Conservation (phyloP, 2,329 filamentous ascomycete species). For the Talaromyces sp. region DNA sequence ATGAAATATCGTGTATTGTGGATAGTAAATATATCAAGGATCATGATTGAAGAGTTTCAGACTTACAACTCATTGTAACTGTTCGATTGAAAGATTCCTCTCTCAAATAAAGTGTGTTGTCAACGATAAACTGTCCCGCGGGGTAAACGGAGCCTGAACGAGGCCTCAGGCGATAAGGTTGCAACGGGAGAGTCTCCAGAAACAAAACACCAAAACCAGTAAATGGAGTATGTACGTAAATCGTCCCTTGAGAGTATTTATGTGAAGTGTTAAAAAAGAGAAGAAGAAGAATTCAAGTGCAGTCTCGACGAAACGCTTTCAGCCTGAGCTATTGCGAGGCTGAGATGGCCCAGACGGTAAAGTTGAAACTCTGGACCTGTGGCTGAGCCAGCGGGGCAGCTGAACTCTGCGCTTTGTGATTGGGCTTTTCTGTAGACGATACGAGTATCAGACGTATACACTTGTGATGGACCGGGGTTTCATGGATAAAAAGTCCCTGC, state of each 20-base stretch:
- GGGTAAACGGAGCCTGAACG: background rate
- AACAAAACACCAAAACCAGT: background rate
- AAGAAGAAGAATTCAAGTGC: background rate
- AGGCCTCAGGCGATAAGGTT: background rate
- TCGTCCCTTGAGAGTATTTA: background rate
- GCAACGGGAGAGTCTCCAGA: background rate
- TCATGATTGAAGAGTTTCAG: background rate
- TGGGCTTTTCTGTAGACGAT: background rate
- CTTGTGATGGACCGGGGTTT: background rate
- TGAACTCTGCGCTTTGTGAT: background rate
- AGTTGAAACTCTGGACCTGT: slow-evolving; percentile 5
- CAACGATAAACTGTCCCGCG: background rate
- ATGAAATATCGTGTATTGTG: background rate
- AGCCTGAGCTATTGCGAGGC: slow-evolving; percentile 3
- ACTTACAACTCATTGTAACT: slow-evolving; percentile 20
- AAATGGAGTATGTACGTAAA: background rate
- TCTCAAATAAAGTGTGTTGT: slow-evolving; percentile 3
- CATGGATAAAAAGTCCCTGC: background rate
- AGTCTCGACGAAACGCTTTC: background rate
- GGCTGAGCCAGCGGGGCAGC: slow-evolving; percentile 21
- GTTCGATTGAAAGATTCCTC: background rate
- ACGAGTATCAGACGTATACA: background rate
- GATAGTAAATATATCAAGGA: background rate
- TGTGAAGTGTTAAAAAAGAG: background rate
- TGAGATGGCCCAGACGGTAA: background rate